A percentile compares a stretch with the other conserved stretches of the same genome.
Evolutionary conservation across 2,329 filamentous ascomycete species (phyloP).

Genomic region (Diaporthe sp.): DNA sequence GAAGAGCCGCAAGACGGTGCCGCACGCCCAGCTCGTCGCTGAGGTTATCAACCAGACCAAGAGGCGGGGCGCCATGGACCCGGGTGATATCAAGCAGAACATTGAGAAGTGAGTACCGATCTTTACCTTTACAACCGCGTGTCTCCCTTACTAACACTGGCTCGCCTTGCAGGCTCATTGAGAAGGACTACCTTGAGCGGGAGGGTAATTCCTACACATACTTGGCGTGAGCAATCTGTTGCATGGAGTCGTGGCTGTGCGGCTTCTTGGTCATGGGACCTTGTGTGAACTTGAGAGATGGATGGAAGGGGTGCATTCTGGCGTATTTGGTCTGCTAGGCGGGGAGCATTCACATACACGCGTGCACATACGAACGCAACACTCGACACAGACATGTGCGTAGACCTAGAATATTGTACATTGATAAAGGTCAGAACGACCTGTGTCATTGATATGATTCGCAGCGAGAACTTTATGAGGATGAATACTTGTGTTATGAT

Average conservation of each 20-base stretch:
- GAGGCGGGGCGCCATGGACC: slow-evolving; percentile 85
- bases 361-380: neutral
- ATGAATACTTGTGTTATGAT: neutral
- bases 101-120: slow-evolving; percentile 83
- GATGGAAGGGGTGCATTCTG: neutral
- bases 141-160: neutral
- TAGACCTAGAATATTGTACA: neutral
- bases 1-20: slow-evolving; percentile 91
- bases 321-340: slow-evolving; percentile 7
- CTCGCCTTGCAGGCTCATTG: slow-evolving; percentile 73
- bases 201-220: slow-evolving; percentile 79
- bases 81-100: slow-evolving; percentile 92
- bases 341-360: neutral
- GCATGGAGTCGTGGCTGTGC: neutral
- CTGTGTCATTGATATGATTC: neutral
- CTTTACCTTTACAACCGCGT: neutral
- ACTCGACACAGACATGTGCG: neutral
- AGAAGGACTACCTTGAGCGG: slow-evolving; percentile 92
- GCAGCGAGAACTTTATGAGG: too few relatives aligned
- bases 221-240: slow-evolving; percentile 62
- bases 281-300: neutral
- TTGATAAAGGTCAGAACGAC: neutral
- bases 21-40: slow-evolving; percentile 85
- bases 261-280: neutral
- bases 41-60: slow-evolving; percentile 94